Evolutionary conservation across 345 rosid genomes (phyloP), one percentile per base, ranked within the genome.

Genomic region (Populus nigra): DNA sequence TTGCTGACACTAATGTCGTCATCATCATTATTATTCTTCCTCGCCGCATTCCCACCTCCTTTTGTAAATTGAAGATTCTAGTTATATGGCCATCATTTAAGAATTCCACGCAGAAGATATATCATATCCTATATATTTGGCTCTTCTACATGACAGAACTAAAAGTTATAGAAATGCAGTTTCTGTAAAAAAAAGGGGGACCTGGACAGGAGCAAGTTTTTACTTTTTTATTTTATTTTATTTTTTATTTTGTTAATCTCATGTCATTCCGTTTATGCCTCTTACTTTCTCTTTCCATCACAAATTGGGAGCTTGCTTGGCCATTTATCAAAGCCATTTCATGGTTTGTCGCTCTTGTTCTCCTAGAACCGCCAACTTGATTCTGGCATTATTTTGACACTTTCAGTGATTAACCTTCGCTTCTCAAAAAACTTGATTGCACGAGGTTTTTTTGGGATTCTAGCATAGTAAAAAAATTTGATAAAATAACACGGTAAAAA

Each of bases 311-410:
- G 31, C 12, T 69, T 20, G n/a, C 33, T 65, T 67, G 27, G 68
- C 76, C 57, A 18, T 1, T 17, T 33, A 33, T 33, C 35, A 33
- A 33, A 33, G 35, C 57, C 57, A 50, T 18, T 16, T 5, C 8
- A 33, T 33, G 57, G 57, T 50, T 50, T 50, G 57, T 50, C n/a
- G 6, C 57, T 18, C 65, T 77, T 22, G 59, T 69, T 73, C 31
- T 74, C 67, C 62, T 80, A 47, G 22, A 80, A 68, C 23, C 8
- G 25, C 73, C 69, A 35, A 25, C 43, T 74, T 74, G 66, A 53
- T 72, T 69, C 80, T 35, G 71, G 77, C 66, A 57, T 65, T 80
- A 78, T 69, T 39, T n/a, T 41, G 79, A 83, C 66, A 31, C 80
- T 63, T 71, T 25, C 63, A 55, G 22, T 50, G 41, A 71, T 55